Percentiles rank a stretch among this genome's conserved stretches.
These are phyloP conservation scores for Pezicula carpinea DNA, from an alignment of 2,329 filamentous ascomycete genomes.

Conservation along the genomic window DNA sequence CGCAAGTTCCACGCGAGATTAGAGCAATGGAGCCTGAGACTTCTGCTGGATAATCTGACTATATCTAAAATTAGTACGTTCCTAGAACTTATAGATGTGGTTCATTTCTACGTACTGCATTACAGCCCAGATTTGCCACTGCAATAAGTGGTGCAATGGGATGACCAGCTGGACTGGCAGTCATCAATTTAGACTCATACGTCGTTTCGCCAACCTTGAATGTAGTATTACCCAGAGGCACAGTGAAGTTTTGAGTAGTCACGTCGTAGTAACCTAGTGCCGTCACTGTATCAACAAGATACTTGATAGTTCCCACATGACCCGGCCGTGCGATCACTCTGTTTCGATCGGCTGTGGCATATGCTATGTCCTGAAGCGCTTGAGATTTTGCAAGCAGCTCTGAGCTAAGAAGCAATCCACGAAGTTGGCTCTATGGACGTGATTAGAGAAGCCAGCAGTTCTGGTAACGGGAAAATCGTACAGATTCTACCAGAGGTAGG, in stretches of 20 bases:
- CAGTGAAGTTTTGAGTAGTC: slow-evolving; percentile 38
- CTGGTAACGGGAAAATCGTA: not conserved
- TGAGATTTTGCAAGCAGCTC: slow-evolving; percentile 37
- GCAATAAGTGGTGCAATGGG: slow-evolving; percentile 10
- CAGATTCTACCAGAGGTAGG: not conserved
- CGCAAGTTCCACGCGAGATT: slow-evolving; percentile 62
- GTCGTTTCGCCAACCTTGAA: slow-evolving; percentile 1
- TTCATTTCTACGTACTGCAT: slow-evolving; percentile 6
- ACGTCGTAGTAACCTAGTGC: slow-evolving; percentile 38
- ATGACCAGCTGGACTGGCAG: slow-evolving; percentile 8
- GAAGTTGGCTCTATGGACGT: slow-evolving; percentile 1
- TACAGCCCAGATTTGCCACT: slow-evolving; percentile 15
- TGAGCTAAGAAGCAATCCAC: slow-evolving; percentile 1
- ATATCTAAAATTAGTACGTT: not conserved
- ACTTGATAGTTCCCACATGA: slow-evolving; percentile 43
- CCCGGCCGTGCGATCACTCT: slow-evolving; percentile 40
- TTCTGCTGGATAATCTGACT: slow-evolving; percentile 52
- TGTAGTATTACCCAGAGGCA: slow-evolving; percentile 8
- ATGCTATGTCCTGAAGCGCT: slow-evolving; percentile 40
- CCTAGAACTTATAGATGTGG: not conserved
- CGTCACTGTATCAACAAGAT: slow-evolving; percentile 35
- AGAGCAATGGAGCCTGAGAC: slow-evolving; percentile 64
- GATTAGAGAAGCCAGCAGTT: not conserved
- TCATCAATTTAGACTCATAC: slow-evolving; percentile 8
- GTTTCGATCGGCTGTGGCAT: slow-evolving; percentile 34